Evolutionary conservation across 108 stramenopile species (phyloP).

Genomic region (Skeletonema costatum): DNA sequence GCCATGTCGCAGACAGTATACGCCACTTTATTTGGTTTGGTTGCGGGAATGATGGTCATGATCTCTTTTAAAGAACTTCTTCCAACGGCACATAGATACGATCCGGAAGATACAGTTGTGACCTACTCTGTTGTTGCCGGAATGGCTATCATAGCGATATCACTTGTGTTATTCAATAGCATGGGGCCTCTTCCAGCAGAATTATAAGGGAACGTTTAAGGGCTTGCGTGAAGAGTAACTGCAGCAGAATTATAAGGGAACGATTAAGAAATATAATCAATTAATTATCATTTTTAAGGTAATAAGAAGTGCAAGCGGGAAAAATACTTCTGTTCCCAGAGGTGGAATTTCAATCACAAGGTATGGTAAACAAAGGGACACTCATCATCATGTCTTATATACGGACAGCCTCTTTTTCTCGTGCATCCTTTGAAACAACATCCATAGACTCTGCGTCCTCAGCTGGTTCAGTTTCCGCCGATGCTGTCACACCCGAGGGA

Average conservation of each 20-base stretch:
- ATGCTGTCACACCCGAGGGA: slow-evolving; percentile 2
- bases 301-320: too few relatives aligned
- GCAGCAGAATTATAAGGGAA: too few relatives aligned
- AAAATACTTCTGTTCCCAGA: neutral
- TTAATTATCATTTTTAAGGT: neutral
- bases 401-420: neutral
- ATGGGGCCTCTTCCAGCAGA: too few relatives aligned
- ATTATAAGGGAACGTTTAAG: too few relatives aligned
- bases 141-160: slow-evolving; percentile 91
- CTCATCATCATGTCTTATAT: neutral
- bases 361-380: neutral
- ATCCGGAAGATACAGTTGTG: slow-evolving; percentile 85
- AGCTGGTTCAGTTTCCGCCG: neutral
- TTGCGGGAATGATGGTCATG: slow-evolving; percentile 79
- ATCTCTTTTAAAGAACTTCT: slow-evolving; percentile 90
- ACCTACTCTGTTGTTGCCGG: slow-evolving; percentile 85
- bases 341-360: neutral
- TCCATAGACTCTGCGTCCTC: neutral
- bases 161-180: slow-evolving; percentile 82
- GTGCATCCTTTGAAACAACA: neutral
- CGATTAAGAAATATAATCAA: too few relatives aligned
- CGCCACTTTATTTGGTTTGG: slow-evolving; percentile 76
- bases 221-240: too few relatives aligned
- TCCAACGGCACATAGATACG: slow-evolving; percentile 95
- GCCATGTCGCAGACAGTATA: slow-evolving; percentile 53